A percentile compares a stretch with the other conserved stretches of the same genome.
Conservation (phyloP, 352 stramenopile genomes). For the Phytophthora pisi region DNA sequence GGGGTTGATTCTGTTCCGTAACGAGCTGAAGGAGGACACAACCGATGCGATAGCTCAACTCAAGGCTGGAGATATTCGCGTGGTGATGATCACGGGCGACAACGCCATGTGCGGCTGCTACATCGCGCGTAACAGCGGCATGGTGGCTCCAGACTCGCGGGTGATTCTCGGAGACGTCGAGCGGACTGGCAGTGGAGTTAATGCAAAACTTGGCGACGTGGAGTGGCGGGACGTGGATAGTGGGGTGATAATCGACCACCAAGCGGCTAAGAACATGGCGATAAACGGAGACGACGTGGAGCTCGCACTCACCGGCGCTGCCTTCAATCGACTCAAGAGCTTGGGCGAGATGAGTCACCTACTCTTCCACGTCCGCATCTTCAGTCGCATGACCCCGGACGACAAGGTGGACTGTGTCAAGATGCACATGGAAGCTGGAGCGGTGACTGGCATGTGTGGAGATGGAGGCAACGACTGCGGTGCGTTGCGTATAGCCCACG, state of each 20-base stretch:
- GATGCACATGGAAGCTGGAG: constrained; percentile 46
- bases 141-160: constrained; percentile 29
- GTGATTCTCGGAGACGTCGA: constrained; percentile 42
- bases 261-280: constrained; percentile 25
- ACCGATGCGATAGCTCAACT: constrained; percentile 60
- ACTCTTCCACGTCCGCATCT: constrained; percentile 55
- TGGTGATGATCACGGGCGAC: constrained; percentile 83
- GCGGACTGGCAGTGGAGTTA: constrained; percentile 3
- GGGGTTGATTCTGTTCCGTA: constrained; percentile 85
- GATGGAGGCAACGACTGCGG: constrained; percentile 85
- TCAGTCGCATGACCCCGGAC: constrained; percentile 54
- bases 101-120: constrained; percentile 54
- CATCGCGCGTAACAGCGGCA: constrained; percentile 46
- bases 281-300: constrained; percentile 26
- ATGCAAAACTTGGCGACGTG: constrained; percentile 14
- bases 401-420: constrained; percentile 49
- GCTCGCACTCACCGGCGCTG: constrained; percentile 47
- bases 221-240: constrained; percentile 43
- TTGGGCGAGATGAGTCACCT: constrained; percentile 40
- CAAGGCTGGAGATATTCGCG: constrained; percentile 53
- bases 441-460: constrained; percentile 58
- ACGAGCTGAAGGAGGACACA: constrained; percentile 77
- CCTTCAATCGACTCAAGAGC: constrained; percentile 39
- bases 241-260: constrained; percentile 22
- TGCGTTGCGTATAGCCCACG: constrained; percentile 75